Evolutionary conservation across 2,329 filamentous ascomycete genomes (phyloP).

Genomic region (Knufia fluminis): DNA sequence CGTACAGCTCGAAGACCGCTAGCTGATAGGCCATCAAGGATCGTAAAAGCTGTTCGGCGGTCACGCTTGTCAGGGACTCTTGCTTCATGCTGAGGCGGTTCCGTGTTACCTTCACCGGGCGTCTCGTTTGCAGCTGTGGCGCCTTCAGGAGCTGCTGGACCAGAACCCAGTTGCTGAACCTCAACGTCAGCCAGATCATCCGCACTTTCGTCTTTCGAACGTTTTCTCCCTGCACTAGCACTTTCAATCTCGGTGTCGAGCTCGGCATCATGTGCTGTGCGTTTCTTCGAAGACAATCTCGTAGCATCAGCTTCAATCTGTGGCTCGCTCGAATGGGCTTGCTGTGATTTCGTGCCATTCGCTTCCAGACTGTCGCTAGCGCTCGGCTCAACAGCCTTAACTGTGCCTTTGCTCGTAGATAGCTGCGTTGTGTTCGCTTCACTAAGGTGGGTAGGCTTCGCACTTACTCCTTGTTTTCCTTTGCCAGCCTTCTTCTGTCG

Average conservation of each 20-base stretch:
- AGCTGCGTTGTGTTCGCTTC: not conserved
- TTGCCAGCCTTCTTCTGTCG: slow-evolving; percentile 20
- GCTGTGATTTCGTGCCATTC: slow-evolving; percentile 10
- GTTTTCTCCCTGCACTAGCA: slow-evolving; percentile 11
- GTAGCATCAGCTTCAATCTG: slow-evolving; percentile 1
- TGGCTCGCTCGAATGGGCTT: slow-evolving; percentile 6
- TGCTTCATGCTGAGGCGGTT: not conserved
- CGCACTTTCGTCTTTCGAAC: slow-evolving; percentile 6
- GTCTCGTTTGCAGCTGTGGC: not conserved
- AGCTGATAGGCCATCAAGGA: slow-evolving; percentile 89
- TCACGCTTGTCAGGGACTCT: slow-evolving; percentile 5
- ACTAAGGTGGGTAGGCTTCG: not conserved
- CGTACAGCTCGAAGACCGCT: slow-evolving; percentile 84
- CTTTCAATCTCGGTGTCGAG: slow-evolving; percentile 12
- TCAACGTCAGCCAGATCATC: slow-evolving; percentile 13
- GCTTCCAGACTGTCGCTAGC: too few relatives aligned
- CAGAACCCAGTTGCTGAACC: slow-evolving; percentile 11
- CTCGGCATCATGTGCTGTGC: slow-evolving; percentile 24
- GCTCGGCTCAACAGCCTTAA: slow-evolving; percentile 19
- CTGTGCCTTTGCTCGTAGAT: slow-evolving; percentile 23
- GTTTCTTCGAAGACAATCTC: slow-evolving; percentile 14
- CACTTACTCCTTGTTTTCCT: not conserved
- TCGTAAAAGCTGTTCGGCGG: slow-evolving; percentile 53
- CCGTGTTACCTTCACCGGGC: not conserved
- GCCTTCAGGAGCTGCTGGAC: not conserved